Percentiles rank a stretch among this genome's conserved stretches.
phyloP scores from a whole-genome alignment of 768 basidiomycete genomes.

The Phaeotremella fagi region DNA sequence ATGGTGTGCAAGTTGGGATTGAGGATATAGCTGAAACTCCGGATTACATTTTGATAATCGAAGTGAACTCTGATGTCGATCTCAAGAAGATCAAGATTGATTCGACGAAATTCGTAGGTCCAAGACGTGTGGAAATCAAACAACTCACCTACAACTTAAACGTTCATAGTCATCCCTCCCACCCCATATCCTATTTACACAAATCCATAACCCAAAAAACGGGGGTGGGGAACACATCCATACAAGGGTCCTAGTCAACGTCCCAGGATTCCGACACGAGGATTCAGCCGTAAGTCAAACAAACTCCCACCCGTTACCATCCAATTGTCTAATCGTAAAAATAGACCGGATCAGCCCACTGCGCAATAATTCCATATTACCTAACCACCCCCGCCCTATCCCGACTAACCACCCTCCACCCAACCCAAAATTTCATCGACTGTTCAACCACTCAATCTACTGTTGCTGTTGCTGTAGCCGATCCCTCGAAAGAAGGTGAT shows the following conservation, averaged over 20 bases:
- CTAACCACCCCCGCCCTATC: constrained; percentile 1
- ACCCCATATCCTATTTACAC: constrained; percentile 11
- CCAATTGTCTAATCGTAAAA: background rate
- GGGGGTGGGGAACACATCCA: constrained; percentile 5
- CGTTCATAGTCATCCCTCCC: background rate
- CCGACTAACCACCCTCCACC: background rate
- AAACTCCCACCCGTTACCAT: too few relatives aligned
- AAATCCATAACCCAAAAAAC: background rate
- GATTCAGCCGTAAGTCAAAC: constrained; percentile 13
- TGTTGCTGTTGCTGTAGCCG: background rate
- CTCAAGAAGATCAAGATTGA: constrained; percentile 9
- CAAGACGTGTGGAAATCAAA: too few relatives aligned
- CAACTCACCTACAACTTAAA: too few relatives aligned
- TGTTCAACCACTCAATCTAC: background rate
- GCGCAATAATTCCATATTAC: constrained; percentile 16
- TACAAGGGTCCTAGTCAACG: constrained; percentile 9
- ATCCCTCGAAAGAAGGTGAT: background rate
- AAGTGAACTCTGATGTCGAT: constrained; percentile 3
- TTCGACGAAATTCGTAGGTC: constrained; percentile 6
- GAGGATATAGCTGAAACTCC: constrained; percentile 3
- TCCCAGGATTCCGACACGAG: constrained; percentile 8
- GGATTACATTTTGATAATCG: constrained; percentile 4
- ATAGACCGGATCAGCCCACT: constrained; percentile 23
- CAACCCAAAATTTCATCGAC: background rate
- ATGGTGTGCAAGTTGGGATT: background rate